These are phyloP conservation scores for Pyronema omphalodes DNA, from an alignment of 495 filamentous ascomycete genomes.

Conservation along the genomic window DNA sequence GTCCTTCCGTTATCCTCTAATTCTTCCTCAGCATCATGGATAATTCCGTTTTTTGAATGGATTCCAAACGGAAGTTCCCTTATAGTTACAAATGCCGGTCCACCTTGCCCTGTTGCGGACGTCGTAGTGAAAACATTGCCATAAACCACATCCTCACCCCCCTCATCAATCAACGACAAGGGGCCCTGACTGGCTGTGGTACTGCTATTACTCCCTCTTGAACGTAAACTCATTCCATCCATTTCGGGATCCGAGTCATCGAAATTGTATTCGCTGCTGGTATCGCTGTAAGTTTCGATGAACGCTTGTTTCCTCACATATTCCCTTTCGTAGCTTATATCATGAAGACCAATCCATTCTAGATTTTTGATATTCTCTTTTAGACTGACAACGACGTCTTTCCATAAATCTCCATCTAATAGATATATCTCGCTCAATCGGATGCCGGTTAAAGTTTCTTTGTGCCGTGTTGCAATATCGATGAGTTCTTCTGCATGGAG, in stretches of 20 bases:
- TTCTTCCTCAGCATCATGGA: slow-evolving; percentile 9
- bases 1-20: slow-evolving; percentile 19
- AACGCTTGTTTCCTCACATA: slow-evolving; percentile 17
- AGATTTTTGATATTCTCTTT: slow-evolving; percentile 15
- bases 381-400: slow-evolving; percentile 16
- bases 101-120: slow-evolving; percentile 8
- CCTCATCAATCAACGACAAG: slow-evolving; percentile 15
- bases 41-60: background rate
- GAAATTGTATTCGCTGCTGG: slow-evolving; percentile 17
- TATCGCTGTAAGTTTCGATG: slow-evolving; percentile 23
- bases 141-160: slow-evolving; percentile 21
- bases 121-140: slow-evolving; percentile 22
- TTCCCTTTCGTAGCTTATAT: slow-evolving; percentile 20
- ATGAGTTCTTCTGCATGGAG: slow-evolving; percentile 19
- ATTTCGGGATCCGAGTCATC: slow-evolving; percentile 13
- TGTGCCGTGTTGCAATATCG: slow-evolving; percentile 16
- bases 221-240: slow-evolving; percentile 11
- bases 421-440: slow-evolving; percentile 21
- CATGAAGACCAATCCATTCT: slow-evolving; percentile 20
- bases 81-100: background rate
- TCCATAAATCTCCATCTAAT: slow-evolving; percentile 18
- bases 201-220: slow-evolving; percentile 5
- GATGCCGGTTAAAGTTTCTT: slow-evolving; percentile 17
- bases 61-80: background rate
- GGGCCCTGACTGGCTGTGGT: background rate